phyloP scores from a whole-genome alignment of 306 rosid species.

The Rubus parviflorus region DNA sequence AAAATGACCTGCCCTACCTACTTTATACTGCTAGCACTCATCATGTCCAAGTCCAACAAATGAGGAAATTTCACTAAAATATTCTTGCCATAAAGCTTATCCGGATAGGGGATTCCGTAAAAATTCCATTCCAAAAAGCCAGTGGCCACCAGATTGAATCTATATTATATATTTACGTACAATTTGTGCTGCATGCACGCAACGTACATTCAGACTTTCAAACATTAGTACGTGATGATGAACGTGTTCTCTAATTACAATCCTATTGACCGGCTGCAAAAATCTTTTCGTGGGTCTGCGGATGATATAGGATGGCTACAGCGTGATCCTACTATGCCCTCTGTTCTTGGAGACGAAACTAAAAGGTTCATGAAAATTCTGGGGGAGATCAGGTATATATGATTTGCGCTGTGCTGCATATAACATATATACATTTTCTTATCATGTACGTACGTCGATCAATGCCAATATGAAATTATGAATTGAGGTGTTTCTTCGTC shows the following conservation, averaged over 20 bases:
- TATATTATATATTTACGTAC: neutral
- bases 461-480: constrained; percentile 13
- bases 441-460: too few relatives aligned
- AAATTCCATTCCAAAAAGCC: too few relatives aligned
- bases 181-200: neutral
- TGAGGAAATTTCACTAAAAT: neutral
- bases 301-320: constrained; percentile 99
- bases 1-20: too few relatives aligned
- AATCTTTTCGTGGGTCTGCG: constrained; percentile 87
- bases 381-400: constrained; percentile 62
- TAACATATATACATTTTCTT: constrained; percentile 23
- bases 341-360: constrained; percentile 87
- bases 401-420: constrained; percentile 16
- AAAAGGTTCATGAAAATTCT: constrained; percentile 79
- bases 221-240: constrained; percentile 19
- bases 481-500: constrained; percentile 29
- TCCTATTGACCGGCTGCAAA: constrained; percentile 75
- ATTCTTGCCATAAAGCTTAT: neutral
- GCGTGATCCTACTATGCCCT: constrained; percentile 76
- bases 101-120: too few relatives aligned
- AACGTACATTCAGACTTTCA: constrained; percentile 2
- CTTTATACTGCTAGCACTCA: neutral
- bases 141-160: neutral
- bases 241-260: constrained; percentile 48
- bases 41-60: neutral